Conservation (phyloP, 768 basidiomycete genomes). For the Pholiota molesta region DNA sequence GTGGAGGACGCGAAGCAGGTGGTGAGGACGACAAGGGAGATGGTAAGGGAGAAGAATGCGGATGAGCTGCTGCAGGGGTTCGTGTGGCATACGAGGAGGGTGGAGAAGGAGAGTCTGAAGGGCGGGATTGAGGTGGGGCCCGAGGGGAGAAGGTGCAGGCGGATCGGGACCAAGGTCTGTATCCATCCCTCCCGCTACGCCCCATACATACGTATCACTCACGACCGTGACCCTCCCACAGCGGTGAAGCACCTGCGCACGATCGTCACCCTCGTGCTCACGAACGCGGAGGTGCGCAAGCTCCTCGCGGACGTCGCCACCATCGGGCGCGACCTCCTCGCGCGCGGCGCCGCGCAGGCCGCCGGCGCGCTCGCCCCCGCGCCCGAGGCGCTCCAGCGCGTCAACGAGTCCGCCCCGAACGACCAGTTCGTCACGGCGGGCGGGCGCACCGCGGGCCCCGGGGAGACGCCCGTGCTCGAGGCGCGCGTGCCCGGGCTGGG, state of each 20-base stretch:
- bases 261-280: conserved; percentile 81
- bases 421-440: conserved; percentile 65
- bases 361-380: conserved; percentile 70
- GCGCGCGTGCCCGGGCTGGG: conserved; percentile 35
- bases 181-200: no score
- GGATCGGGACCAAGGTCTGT: conserved; percentile 67
- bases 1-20: conserved; percentile 80
- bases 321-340: conserved; percentile 84
- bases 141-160: conserved; percentile 55
- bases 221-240: no score
- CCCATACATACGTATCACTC: no score
- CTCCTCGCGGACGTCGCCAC: conserved; percentile 77
- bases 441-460: conserved; percentile 30
- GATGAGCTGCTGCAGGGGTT: conserved; percentile 95
- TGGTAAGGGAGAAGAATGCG: conserved; percentile 83
- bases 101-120: conserved; percentile 32
- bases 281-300: conserved; percentile 93
- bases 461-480: conserved; percentile 39
- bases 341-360: conserved; percentile 70
- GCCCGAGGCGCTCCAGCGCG: conserved; percentile 58
- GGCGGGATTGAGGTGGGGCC: conserved; percentile 31
- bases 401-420: conserved; percentile 70
- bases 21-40: conserved; percentile 68
- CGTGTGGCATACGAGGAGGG: conserved; percentile 74
- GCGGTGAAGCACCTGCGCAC: conserved; percentile 89